Evolutionary conservation across 2,329 filamentous ascomycete genomes (phyloP).

Genomic region (Grosmannia clavigera): DNA sequence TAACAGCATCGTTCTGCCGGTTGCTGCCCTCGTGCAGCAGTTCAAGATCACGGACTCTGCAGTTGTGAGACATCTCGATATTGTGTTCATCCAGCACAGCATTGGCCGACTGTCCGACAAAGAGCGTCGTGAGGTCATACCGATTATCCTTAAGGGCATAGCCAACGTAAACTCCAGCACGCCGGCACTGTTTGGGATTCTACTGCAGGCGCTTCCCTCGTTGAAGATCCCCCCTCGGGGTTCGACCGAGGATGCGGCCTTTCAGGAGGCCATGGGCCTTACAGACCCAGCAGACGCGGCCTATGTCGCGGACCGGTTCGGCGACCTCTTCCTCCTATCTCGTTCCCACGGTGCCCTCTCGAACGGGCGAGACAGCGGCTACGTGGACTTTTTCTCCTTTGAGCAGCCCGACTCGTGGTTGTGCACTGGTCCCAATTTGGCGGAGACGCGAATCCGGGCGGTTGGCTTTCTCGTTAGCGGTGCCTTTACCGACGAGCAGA

Average conservation of each 20-base stretch:
- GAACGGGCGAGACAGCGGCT: constrained; percentile 16
- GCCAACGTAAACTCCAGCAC: constrained; percentile 38
- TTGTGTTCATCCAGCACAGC: constrained; percentile 82
- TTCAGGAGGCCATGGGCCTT: constrained; percentile 56
- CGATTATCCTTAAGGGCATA: constrained; percentile 56
- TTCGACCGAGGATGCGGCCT: constrained; percentile 60
- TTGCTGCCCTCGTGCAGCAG: constrained; percentile 73
- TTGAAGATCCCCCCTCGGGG: constrained; percentile 63
- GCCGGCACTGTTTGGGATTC: constrained; percentile 65
- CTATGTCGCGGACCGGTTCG: constrained; percentile 64
- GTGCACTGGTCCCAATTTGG: constrained; percentile 45
- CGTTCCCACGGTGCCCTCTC: neutral
- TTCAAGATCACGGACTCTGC: constrained; percentile 68
- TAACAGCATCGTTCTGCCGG: constrained; percentile 61
- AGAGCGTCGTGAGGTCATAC: constrained; percentile 62
- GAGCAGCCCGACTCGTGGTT: constrained; percentile 60
- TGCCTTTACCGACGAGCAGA: constrained; percentile 71
- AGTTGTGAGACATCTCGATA: constrained; percentile 76
- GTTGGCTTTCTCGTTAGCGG: constrained; percentile 69
- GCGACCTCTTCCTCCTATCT: constrained; percentile 58
- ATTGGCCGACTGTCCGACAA: constrained; percentile 34
- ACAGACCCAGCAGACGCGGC: constrained; percentile 53
- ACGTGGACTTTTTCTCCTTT: constrained; percentile 57
- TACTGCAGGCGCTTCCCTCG: constrained; percentile 63
- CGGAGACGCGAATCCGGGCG: constrained; percentile 57